phyloP scores from a whole-genome alignment of 805 yeast genomes.

The Nakazawaea populi region DNA sequence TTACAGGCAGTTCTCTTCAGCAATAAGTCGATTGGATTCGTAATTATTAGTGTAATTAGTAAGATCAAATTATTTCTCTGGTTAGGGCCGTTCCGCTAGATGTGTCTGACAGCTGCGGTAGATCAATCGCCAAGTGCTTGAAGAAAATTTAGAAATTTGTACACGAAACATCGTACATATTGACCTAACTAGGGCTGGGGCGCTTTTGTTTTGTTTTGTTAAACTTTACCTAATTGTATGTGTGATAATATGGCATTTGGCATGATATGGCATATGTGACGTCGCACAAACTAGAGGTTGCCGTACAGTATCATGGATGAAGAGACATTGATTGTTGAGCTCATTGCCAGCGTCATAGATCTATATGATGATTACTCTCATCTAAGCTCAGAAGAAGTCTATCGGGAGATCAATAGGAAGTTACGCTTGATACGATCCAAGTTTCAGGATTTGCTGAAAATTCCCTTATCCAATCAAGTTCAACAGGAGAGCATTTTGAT shows the following conservation, averaged over 20 bases:
- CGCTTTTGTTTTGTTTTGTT: background rate
- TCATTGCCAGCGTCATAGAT: background rate
- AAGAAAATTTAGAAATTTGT: background rate
- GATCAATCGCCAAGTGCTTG: no score
- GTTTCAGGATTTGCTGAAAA: background rate
- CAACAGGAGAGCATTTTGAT: background rate
- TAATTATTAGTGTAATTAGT: no score
- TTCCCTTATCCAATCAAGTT: background rate
- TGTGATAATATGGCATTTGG: no score
- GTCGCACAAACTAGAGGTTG: background rate
- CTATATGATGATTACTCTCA: constrained; percentile 6
- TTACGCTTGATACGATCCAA: background rate
- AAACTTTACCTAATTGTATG: no score
- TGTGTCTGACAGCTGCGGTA: no score
- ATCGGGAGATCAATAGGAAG: background rate
- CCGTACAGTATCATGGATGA: background rate
- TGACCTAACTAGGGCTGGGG: background rate
- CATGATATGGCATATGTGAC: no score
- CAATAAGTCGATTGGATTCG: no score
- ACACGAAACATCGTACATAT: background rate
- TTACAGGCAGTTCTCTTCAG: no score
- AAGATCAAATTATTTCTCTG: no score
- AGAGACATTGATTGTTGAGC: background rate
- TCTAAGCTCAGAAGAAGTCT: background rate
- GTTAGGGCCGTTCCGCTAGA: no score